Conservation (phyloP, 352 stramenopile species). For the Pythium vanterpoolii region DNA sequence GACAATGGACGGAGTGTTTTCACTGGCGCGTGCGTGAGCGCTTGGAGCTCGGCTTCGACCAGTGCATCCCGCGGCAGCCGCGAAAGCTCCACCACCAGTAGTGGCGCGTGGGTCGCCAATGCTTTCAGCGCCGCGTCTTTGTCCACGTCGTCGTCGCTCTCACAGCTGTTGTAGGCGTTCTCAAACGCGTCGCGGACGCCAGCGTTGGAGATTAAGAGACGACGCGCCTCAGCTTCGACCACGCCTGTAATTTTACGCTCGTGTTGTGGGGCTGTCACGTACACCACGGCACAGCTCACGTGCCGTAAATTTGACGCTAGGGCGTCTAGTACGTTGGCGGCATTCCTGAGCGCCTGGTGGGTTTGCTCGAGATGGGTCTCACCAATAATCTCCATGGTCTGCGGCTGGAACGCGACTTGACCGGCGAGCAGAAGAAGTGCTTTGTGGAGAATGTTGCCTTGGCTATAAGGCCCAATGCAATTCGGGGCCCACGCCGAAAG, state of each 20-base stretch:
- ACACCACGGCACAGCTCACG: constrained; percentile 62
- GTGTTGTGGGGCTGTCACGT: constrained; percentile 28
- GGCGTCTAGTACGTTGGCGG: constrained; percentile 61
- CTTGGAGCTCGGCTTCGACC: constrained; percentile 75
- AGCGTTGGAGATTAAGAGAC: constrained; percentile 40
- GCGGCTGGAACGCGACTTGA: constrained; percentile 95
- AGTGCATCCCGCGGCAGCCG: constrained; percentile 62
- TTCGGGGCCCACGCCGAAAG: constrained; percentile 96
- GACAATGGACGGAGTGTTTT: constrained; percentile 45
- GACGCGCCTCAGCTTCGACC: constrained; percentile 10
- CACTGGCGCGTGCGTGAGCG: constrained; percentile 59
- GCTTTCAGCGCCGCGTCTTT: constrained; percentile 43
- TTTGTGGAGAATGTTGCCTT: constrained; percentile 93
- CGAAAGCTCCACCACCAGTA: constrained; percentile 68
- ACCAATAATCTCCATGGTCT: constrained; percentile 91
- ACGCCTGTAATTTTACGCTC: background rate
- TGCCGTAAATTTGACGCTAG: constrained; percentile 80
- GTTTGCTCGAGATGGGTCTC: constrained; percentile 38
- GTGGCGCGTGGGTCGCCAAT: constrained; percentile 44
- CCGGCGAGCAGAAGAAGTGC: constrained; percentile 93
- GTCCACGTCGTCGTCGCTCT: constrained; percentile 75
- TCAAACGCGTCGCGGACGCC: constrained; percentile 55
- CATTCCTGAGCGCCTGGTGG: constrained; percentile 62
- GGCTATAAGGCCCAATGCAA: constrained; percentile 98
- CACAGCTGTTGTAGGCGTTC: constrained; percentile 54